Percentiles rank a stretch among this genome's conserved stretches.
Evolutionary conservation across 1,139 yeast species (phyloP).

Genomic region (Blastobotrys aristatus): DNA sequence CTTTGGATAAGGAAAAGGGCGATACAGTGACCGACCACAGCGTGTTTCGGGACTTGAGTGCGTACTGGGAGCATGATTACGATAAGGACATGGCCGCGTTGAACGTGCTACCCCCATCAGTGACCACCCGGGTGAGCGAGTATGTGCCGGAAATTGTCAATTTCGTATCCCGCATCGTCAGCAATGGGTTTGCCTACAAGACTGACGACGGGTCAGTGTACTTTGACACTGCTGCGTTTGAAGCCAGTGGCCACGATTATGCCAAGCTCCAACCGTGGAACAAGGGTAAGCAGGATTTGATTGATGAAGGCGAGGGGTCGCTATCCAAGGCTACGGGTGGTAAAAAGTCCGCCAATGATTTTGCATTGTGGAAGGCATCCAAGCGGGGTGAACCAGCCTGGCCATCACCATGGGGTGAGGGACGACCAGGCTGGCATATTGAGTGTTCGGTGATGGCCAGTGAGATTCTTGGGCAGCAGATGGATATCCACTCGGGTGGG

Average conservation of each 20-base stretch:
- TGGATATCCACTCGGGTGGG: slow-evolving; percentile 98
- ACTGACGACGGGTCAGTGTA: slow-evolving; percentile 83
- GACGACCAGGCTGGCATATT: slow-evolving; percentile 99
- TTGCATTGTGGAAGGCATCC: slow-evolving; percentile 95
- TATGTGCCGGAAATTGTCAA: slow-evolving; percentile 86
- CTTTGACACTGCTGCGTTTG: slow-evolving; percentile 83
- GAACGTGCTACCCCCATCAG: slow-evolving; percentile 77
- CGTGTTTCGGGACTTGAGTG: slow-evolving; percentile 74
- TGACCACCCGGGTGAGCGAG: slow-evolving; percentile 95
- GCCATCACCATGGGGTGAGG: slow-evolving; percentile 94
- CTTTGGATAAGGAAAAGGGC: slow-evolving; percentile 68
- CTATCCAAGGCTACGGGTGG: slow-evolving; percentile 49
- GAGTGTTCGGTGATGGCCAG: slow-evolving; percentile 99
- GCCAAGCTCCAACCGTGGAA: slow-evolving; percentile 99
- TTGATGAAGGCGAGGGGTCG: slow-evolving; percentile 95
- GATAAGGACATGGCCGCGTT: slow-evolving; percentile 80
- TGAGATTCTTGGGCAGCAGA: slow-evolving; percentile 71
- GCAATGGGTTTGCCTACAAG: slow-evolving; percentile 77
- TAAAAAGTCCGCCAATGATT: slow-evolving; percentile 75
- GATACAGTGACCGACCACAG: slow-evolving; percentile 76
- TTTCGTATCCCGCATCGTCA: slow-evolving; percentile 69
- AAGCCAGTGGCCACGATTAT: slow-evolving; percentile 62
- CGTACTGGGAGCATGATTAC: slow-evolving; percentile 83
- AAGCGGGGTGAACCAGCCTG: slow-evolving; percentile 98
- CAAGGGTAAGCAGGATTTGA: slow-evolving; percentile 77